Evolutionary conservation across 352 stramenopile species (phyloP).

Genomic region (Pythium brachiatum): DNA sequence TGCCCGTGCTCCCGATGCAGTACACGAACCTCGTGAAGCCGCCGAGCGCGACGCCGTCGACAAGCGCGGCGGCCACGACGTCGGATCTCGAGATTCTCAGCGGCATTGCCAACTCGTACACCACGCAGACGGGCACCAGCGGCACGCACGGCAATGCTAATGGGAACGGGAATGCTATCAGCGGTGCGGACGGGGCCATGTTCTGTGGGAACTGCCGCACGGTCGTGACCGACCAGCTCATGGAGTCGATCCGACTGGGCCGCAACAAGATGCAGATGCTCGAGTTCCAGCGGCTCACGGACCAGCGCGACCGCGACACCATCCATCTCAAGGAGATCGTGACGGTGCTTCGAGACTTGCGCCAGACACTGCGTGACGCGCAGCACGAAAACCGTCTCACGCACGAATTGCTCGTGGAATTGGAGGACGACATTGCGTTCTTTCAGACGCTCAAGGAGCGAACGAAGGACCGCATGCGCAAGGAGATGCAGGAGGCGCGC

Average conservation of each 20-base stretch:
- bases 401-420: slow-evolving; percentile 55
- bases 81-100: slow-evolving; percentile 81
- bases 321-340: slow-evolving; percentile 62
- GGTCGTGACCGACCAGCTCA: slow-evolving; percentile 69
- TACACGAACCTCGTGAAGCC: slow-evolving; percentile 36
- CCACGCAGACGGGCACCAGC: slow-evolving; percentile 23
- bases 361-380: slow-evolving; percentile 48
- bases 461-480: slow-evolving; percentile 67
- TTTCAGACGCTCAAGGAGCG: slow-evolving; percentile 65
- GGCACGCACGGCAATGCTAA: not conserved
- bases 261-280: slow-evolving; percentile 68
- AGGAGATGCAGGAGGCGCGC: slow-evolving; percentile 47
- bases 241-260: slow-evolving; percentile 71
- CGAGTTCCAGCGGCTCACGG: slow-evolving; percentile 44
- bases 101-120: slow-evolving; percentile 83
- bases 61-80: slow-evolving; percentile 28
- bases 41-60: slow-evolving; percentile 6
- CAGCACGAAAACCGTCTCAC: slow-evolving; percentile 42
- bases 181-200: slow-evolving; percentile 6
- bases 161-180: not conserved
- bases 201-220: slow-evolving; percentile 62
- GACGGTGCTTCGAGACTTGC: slow-evolving; percentile 43
- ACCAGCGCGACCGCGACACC: slow-evolving; percentile 68
- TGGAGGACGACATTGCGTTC: slow-evolving; percentile 73
- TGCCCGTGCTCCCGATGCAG: slow-evolving; percentile 63